Conservation (phyloP, 140 eudicot species). For the Anethum foeniculum region DNA sequence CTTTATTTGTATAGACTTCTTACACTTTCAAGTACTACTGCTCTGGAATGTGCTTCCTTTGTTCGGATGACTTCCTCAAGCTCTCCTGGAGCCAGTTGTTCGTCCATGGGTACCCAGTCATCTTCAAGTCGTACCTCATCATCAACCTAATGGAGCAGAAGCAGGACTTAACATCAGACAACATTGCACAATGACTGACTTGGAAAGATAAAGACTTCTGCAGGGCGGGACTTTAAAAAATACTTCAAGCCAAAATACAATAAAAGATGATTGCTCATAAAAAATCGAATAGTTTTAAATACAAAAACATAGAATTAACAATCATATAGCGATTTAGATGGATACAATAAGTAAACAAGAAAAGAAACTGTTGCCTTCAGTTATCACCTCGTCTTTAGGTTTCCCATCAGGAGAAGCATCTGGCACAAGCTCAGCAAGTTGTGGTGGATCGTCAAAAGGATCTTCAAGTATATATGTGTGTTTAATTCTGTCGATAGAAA, state of each 20-base stretch:
- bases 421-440: constrained; percentile 62
- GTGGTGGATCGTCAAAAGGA: constrained; percentile 90
- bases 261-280: neutral
- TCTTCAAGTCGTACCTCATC: constrained; percentile 96
- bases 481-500: constrained; percentile 49
- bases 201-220: neutral
- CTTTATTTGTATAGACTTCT: constrained; percentile 13
- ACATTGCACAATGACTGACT: neutral
- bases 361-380: neutral
- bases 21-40: constrained; percentile 97
- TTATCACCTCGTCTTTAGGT: constrained; percentile 82
- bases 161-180: neutral
- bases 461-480: constrained; percentile 88
- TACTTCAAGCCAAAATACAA: neutral
- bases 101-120: constrained; percentile 98
- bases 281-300: neutral
- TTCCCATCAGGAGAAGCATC: constrained; percentile 97
- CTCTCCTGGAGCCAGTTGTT: constrained; percentile 53
- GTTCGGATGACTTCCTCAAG: constrained; percentile 77
- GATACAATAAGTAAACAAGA: neutral
- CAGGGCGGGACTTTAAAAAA: neutral
- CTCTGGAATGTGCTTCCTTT: constrained; percentile 94
- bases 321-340: neutral
- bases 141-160: constrained; percentile 50
- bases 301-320: neutral